Evolutionary conservation across 2,329 filamentous ascomycete genomes (phyloP).

Genomic region (Colletotrichum liriopes): DNA sequence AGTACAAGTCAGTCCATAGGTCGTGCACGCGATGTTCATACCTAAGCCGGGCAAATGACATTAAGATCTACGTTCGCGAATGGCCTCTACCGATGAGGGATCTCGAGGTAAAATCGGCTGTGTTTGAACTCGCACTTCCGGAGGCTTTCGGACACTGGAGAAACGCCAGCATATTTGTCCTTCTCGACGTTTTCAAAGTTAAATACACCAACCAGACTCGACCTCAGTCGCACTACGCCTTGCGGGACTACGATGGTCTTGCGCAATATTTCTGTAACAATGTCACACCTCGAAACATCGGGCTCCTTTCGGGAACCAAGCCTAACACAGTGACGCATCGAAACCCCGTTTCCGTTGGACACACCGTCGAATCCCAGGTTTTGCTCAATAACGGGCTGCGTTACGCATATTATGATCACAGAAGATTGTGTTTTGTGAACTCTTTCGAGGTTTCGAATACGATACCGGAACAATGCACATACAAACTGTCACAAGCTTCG

Average conservation of each 20-base stretch:
- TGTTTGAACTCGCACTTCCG: conserved; percentile 69
- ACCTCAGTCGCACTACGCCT: neutral
- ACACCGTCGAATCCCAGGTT: conserved; percentile 53
- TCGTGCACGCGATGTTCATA: conserved; percentile 59
- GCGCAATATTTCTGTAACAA: neutral
- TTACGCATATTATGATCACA: conserved; percentile 57
- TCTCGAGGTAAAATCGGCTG: conserved; percentile 56
- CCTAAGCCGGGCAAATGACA: conserved; percentile 47
- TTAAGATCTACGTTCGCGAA: conserved; percentile 67
- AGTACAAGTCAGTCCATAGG: too few relatives aligned
- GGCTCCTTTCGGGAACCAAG: conserved; percentile 55
- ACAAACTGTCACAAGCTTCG: conserved; percentile 53
- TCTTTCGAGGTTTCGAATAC: conserved; percentile 40
- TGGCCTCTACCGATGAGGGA: conserved; percentile 66
- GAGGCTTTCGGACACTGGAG: conserved; percentile 62
- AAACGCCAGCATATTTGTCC: conserved; percentile 60
- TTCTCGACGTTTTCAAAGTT: conserved; percentile 56
- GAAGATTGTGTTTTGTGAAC: conserved; percentile 34
- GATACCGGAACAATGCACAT: conserved; percentile 57
- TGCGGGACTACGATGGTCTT: conserved; percentile 1
- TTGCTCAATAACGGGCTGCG: conserved; percentile 63
- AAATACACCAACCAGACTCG: too few relatives aligned
- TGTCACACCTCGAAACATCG: conserved; percentile 40
- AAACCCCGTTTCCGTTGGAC: conserved; percentile 44
- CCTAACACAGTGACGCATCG: conserved; percentile 56